phyloP scores from a whole-genome alignment of 257 asterid genomes.

The Plantago ovata region DNA sequence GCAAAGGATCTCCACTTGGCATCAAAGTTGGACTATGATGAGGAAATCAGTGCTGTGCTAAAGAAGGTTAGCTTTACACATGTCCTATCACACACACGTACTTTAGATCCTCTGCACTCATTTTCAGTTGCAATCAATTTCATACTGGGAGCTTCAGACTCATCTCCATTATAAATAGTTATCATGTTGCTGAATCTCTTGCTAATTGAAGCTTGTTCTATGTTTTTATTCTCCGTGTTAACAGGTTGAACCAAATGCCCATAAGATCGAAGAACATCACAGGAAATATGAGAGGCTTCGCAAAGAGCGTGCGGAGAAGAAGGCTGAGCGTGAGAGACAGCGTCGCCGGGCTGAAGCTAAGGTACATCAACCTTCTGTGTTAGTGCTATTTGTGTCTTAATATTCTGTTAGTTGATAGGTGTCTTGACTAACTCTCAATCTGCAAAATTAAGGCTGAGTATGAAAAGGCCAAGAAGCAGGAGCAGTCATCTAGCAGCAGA shows the following conservation, averaged over 20 bases:
- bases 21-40: constrained; percentile 88
- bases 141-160: background rate
- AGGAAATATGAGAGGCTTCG: constrained; percentile 85
- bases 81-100: background rate
- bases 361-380: constrained; percentile 29
- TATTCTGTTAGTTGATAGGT: background rate
- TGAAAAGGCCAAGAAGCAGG: constrained; percentile 86
- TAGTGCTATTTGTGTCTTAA: too few relatives aligned
- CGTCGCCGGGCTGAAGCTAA: constrained; percentile 91
- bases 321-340: constrained; percentile 62
- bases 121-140: background rate
- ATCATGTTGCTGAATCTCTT: too few relatives aligned
- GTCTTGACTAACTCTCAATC: background rate
- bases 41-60: constrained; percentile 79
- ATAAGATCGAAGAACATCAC: constrained; percentile 87
- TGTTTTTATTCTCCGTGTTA: constrained; percentile 1
- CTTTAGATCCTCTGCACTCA: background rate
- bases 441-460: constrained; percentile 69
- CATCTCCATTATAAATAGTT: too few relatives aligned
- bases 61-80: constrained; percentile 66
- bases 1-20: constrained; percentile 94
- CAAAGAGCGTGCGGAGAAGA: constrained; percentile 80
- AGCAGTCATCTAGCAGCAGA: constrained; percentile 66
- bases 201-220: background rate
- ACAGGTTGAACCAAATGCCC: constrained; percentile 94